Conservation (phyloP, 805 yeast species). For the Schizosaccharomyces octosporus region DNA sequence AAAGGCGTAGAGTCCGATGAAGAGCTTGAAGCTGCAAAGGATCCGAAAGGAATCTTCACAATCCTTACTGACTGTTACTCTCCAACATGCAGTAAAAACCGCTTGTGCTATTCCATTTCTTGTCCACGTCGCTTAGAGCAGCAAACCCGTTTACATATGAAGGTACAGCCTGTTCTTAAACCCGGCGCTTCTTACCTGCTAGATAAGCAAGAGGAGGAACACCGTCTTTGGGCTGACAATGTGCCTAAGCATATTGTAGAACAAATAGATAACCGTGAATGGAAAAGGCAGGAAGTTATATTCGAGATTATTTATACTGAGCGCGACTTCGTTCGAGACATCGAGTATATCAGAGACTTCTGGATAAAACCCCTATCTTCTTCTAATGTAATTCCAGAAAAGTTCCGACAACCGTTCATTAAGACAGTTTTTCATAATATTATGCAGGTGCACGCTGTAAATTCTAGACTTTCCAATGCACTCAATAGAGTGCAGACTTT, state of each 20-base stretch:
- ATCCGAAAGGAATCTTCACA: slow-evolving; percentile 78
- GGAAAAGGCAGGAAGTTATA: slow-evolving; percentile 81
- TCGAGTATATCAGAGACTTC: slow-evolving; percentile 77
- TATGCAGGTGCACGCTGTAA: slow-evolving; percentile 61
- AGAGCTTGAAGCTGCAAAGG: background rate
- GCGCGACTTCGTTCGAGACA: slow-evolving; percentile 79
- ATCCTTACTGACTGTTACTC: slow-evolving; percentile 84
- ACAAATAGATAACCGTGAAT: slow-evolving; percentile 55
- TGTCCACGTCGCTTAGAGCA: slow-evolving; percentile 91
- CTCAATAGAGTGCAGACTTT: slow-evolving; percentile 65
- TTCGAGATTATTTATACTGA: slow-evolving; percentile 86
- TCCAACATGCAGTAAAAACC: slow-evolving; percentile 80
- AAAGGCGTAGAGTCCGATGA: too few species aligned
- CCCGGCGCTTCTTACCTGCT: slow-evolving; percentile 40
- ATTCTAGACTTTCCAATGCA: slow-evolving; percentile 68
- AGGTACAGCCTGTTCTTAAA: slow-evolving; percentile 63
- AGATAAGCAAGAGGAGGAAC: slow-evolving; percentile 25
- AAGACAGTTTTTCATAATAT: slow-evolving; percentile 80
- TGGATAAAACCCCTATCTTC: slow-evolving; percentile 81
- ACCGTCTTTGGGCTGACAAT: slow-evolving; percentile 78
- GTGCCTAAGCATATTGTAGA: slow-evolving; percentile 64
- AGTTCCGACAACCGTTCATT: slow-evolving; percentile 73
- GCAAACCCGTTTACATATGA: slow-evolving; percentile 74
- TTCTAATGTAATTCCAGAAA: slow-evolving; percentile 65
- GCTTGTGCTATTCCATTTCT: slow-evolving; percentile 77